A percentile compares a stretch with the other conserved stretches of the same genome.
These are phyloP conservation scores for Jimgerdemannia flammicorona DNA, from an alignment of 192 early-diverging fungal species.

Conservation along the genomic window DNA sequence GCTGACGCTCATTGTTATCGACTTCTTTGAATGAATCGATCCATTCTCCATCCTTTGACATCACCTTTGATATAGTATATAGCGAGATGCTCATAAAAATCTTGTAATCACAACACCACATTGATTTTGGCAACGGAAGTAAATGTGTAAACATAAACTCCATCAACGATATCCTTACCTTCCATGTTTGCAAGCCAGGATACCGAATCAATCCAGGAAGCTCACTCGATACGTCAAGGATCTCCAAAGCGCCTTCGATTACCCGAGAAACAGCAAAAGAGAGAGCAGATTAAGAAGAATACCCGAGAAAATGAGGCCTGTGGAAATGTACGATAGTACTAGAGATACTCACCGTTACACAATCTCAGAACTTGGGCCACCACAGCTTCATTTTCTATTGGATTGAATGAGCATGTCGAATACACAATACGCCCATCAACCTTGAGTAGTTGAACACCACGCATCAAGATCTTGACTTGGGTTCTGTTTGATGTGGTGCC, in stretches of 20 bases:
- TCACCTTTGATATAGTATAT: constrained; percentile 35
- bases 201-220: constrained; percentile 77
- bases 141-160: background rate
- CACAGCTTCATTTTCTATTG: constrained; percentile 96
- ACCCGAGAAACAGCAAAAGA: constrained; percentile 3
- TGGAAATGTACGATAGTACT: background rate
- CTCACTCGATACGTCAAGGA: constrained; percentile 85
- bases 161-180: constrained; percentile 35
- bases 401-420: constrained; percentile 98
- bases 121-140: background rate
- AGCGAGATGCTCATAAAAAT: no score
- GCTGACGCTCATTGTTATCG: constrained; percentile 18
- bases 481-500: constrained; percentile 25
- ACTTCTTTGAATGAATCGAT: constrained; percentile 49
- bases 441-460: constrained; percentile 85
- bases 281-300: background rate
- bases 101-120: no score
- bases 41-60: constrained; percentile 63
- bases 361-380: constrained; percentile 76
- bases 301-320: no score
- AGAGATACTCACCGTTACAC: constrained; percentile 36
- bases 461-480: constrained; percentile 85
- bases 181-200: constrained; percentile 86
- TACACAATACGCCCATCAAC: constrained; percentile 93
- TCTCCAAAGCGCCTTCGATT: constrained; percentile 64